Conservation (phyloP, 1,284 basidiomycete species). For the Calocybe gambosa region DNA sequence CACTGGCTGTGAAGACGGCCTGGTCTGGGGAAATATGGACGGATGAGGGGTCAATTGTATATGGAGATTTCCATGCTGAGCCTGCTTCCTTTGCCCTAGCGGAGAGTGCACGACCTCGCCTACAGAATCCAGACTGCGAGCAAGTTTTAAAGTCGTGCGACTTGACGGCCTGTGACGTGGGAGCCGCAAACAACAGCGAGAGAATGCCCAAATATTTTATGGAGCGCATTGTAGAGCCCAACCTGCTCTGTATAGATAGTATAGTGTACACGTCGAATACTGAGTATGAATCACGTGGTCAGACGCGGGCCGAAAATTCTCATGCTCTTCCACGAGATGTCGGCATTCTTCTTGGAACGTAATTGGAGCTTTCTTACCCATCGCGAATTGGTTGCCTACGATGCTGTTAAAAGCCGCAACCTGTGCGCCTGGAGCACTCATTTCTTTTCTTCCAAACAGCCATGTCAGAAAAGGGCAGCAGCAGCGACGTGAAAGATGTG, state of each 20-base stretch:
- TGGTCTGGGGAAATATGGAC: slow-evolving; percentile 46
- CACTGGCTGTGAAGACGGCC: slow-evolving; percentile 60
- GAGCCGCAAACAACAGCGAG: slow-evolving; percentile 25
- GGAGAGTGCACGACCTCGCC: slow-evolving; percentile 78
- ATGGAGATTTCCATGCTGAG: slow-evolving; percentile 75
- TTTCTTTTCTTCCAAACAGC: not conserved
- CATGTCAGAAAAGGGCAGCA: not conserved
- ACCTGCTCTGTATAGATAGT: not conserved
- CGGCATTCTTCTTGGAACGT: not conserved
- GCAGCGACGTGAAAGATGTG: not conserved
- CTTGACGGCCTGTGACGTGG: slow-evolving; percentile 52
- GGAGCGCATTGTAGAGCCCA: slow-evolving; percentile 28
- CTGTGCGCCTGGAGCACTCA: not conserved
- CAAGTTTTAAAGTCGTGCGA: slow-evolving; percentile 88
- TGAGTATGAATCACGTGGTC: not conserved
- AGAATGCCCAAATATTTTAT: slow-evolving; percentile 31
- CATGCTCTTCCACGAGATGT: not conserved
- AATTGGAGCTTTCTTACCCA: not conserved
- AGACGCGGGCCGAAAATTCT: not conserved
- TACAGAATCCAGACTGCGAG: slow-evolving; percentile 85
- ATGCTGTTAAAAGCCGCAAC: not conserved
- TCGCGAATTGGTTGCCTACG: not conserved
- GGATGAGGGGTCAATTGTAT: slow-evolving; percentile 59
- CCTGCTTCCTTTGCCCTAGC: slow-evolving; percentile 54
- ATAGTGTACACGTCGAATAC: slow-evolving; percentile 2